phyloP scores from a whole-genome alignment of 176 grass and related monocot genomes.

The Hsuehochloa calcarea region DNA sequence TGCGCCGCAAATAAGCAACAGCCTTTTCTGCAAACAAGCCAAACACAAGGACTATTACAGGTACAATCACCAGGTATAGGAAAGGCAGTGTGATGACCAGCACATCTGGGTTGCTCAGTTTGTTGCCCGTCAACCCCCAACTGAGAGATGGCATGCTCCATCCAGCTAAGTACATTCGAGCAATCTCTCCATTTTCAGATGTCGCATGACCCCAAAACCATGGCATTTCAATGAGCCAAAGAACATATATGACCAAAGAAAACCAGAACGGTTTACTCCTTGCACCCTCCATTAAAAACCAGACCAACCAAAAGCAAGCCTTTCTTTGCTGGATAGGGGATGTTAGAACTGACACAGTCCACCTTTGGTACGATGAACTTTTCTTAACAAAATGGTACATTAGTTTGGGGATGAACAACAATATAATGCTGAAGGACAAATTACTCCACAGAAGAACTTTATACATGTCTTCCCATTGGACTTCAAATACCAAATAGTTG shows the following conservation, averaged over 20 bases:
- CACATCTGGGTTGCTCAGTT: constrained; percentile 61
- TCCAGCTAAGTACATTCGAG: constrained; percentile 70
- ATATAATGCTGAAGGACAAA: constrained; percentile 46
- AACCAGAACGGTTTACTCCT: constrained; percentile 62
- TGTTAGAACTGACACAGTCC: constrained; percentile 42
- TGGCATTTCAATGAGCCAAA: constrained; percentile 73
- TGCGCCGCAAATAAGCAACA: constrained; percentile 23
- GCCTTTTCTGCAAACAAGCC: constrained; percentile 64
- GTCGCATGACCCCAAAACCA: constrained; percentile 82
- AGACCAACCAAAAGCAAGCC: constrained; percentile 48
- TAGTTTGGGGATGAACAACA: constrained; percentile 56
- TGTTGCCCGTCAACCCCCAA: constrained; percentile 14
- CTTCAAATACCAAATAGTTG: constrained; percentile 64
- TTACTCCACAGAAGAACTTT: constrained; percentile 64
- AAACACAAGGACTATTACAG: constrained; percentile 54
- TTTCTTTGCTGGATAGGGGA: constrained; percentile 44
- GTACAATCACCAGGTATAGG: constrained; percentile 69
- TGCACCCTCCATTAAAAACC: constrained; percentile 70
- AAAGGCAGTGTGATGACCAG: constrained; percentile 83
- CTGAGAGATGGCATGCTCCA: constrained; percentile 51
- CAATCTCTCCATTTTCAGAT: constrained; percentile 70
- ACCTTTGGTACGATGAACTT: constrained; percentile 42
- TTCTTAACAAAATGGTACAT: constrained; percentile 44
- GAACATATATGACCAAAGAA: constrained; percentile 52
- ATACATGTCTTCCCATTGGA: constrained; percentile 79